Base-by-base conservation (phyloP, 257 asterid species). In the Jasminum sambac region DNA sequence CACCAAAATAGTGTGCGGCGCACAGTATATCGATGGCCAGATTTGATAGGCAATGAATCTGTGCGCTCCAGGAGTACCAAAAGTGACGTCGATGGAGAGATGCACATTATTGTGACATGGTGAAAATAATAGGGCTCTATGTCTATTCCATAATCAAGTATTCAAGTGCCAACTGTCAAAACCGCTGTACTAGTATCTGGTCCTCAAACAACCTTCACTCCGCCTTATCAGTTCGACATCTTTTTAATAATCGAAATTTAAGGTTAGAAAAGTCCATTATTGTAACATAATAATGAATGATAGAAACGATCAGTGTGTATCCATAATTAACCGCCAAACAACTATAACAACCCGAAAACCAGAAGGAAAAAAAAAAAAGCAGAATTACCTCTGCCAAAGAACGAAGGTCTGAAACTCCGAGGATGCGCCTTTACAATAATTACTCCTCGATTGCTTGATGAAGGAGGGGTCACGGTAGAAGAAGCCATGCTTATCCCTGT, bases 341-440 rank as follows among this genome's bases (percentile, higher is more conserved):
- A 57, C 14, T 14, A 44, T 19, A 6, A 25, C 34, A 34, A 30
- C 9, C 43, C 24, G 40, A 76, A 65, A 25, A 39, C 12, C 17
- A 73, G n/a, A n/a, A n/a, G n/a, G n/a, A n/a, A n/a, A n/a, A n/a
- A n/a, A 59, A 19, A 57, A 74, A 66, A 42, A 73, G 5, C 8
- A 61, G 14, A 50, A 50, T 69, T 82, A 93, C 98, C 98, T 86
- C 87, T 81, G 19, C 98, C 97, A 43, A 83, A 84, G 73, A 89
- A 87, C n/a, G 87, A 81, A 52, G 83, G 74, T 73, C 90, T 84
- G 71, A 78, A 77, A 62, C 62, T 55, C 14, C 19, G 9, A 82
- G 77, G 26, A 55, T 24, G 74, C 1, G 85, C 73, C 75, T 80
- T 84, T 0, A 77, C 80, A 55, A 78, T 17, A 60, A 66, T 60